Percentiles rank a stretch among this genome's conserved stretches.
These are phyloP conservation scores for Entomortierella chlamydospora DNA, from an alignment of 192 early-diverging fungal species.

Conservation along the genomic window DNA sequence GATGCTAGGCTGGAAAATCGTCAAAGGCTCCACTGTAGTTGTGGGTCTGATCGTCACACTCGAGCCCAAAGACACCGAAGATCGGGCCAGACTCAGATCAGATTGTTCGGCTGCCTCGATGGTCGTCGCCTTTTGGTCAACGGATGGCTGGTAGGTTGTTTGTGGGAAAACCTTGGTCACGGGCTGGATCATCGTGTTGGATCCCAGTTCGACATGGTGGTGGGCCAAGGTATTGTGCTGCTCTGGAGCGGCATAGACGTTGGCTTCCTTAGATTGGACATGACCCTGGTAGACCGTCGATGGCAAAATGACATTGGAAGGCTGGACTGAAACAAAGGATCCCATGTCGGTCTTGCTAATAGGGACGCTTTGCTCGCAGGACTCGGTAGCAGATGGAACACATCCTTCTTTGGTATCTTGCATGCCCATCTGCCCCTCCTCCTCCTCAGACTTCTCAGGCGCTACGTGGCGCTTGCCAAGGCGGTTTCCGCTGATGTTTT, in stretches of 20 bases:
- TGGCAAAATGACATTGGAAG: slow-evolving; percentile 13
- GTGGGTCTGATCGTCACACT: slow-evolving; percentile 22
- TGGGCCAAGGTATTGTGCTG: background rate
- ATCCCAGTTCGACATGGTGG: slow-evolving; percentile 16
- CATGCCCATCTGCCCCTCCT: background rate
- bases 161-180: slow-evolving; percentile 27
- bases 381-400: slow-evolving; percentile 14
- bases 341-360: slow-evolving; percentile 21
- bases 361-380: slow-evolving; percentile 12
- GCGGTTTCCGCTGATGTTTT: background rate
- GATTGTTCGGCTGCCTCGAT: slow-evolving; percentile 14
- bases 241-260: slow-evolving; percentile 7
- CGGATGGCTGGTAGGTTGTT: slow-evolving; percentile 33
- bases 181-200: slow-evolving; percentile 34
- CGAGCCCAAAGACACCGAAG: slow-evolving; percentile 24
- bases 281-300: slow-evolving; percentile 34
- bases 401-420: background rate
- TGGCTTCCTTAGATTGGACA: slow-evolving; percentile 13
- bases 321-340: slow-evolving; percentile 11
- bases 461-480: background rate
- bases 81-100: slow-evolving; percentile 19
- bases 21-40: slow-evolving; percentile 34
- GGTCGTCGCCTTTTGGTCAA: slow-evolving; percentile 31
- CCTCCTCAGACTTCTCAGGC: background rate
- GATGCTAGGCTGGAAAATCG: slow-evolving; percentile 34